phyloP scores from a whole-genome alignment of 2,329 filamentous ascomycete species.

The Chalaropsis thielavioides region DNA sequence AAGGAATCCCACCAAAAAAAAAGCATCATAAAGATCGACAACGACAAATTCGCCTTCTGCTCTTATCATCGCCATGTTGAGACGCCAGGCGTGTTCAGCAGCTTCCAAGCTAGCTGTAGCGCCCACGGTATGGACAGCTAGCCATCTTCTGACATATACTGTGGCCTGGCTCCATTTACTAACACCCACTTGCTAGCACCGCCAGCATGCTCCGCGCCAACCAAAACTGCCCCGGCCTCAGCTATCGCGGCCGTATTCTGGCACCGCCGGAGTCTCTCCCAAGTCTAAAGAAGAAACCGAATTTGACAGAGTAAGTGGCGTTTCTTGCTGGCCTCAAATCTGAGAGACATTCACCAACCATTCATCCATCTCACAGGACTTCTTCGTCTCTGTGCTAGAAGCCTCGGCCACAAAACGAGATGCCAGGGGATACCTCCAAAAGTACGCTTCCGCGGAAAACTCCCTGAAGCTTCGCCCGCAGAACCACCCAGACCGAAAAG shows the following conservation, averaged over 20 bases:
- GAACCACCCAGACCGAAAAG: constrained; percentile 2
- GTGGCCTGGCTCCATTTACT: neutral
- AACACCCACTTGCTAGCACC: neutral
- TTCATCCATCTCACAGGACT: constrained; percentile 42
- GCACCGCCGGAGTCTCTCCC: constrained; percentile 13
- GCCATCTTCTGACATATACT: neutral
- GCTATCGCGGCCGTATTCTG: constrained; percentile 9
- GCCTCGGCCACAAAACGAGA: constrained; percentile 87
- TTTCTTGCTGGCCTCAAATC: neutral
- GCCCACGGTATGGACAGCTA: neutral
- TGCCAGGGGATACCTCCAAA: constrained; percentile 79
- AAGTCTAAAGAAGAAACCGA: constrained; percentile 16
- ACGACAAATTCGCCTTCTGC: neutral
- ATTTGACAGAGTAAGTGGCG: constrained; percentile 15
- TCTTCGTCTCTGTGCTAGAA: constrained; percentile 73
- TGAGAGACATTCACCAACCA: neutral
- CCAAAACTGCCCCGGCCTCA: neutral
- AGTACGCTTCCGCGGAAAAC: constrained; percentile 40
- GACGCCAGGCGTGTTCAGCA: neutral
- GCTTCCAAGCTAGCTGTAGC: neutral
- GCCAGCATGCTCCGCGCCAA: neutral
- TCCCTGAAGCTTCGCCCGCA: constrained; percentile 7
- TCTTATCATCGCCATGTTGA: neutral
- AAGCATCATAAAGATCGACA: neutral
- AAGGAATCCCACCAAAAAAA: neutral